A percentile compares a stretch with the other conserved stretches of the same genome.
phyloP scores from a whole-genome alignment of 805 yeast genomes.

The Schwanniomyces vanrijiae region DNA sequence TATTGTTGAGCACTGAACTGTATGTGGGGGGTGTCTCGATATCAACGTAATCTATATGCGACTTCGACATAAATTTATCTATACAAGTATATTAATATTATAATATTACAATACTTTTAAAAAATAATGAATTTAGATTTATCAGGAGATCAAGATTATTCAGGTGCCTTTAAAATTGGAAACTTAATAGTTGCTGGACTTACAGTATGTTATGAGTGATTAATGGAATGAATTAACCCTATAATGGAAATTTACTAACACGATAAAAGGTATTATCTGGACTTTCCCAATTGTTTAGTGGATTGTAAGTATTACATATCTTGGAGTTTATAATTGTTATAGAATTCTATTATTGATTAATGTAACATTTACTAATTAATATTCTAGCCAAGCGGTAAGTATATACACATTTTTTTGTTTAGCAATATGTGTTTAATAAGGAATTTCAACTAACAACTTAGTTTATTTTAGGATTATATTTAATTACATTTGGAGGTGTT shows the following conservation, averaged over 20 bases:
- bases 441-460: constrained; percentile 23
- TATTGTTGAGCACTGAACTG: neutral
- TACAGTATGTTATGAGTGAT: constrained; percentile 40
- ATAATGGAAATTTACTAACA: neutral
- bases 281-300: constrained; percentile 49
- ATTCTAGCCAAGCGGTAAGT: constrained; percentile 35
- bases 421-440: neutral
- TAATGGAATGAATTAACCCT: neutral
- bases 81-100: neutral
- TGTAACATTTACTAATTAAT: constrained; percentile 19
- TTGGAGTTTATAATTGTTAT: neutral
- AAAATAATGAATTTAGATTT: constrained; percentile 43
- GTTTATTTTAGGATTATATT: constrained; percentile 60
- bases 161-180: constrained; percentile 47
- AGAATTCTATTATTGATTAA: too few relatives aligned
- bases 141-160: constrained; percentile 41
- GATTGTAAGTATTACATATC: constrained; percentile 36
- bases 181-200: constrained; percentile 57
- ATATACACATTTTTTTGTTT: neutral
- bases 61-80: neutral
- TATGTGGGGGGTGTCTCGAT: neutral
- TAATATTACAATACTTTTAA: neutral
- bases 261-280: constrained; percentile 43
- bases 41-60: neutral
- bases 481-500: constrained; percentile 53